These are phyloP conservation scores for Globisporangium echinulatum DNA, from an alignment of 352 stramenopile species.

Conservation along the genomic window DNA sequence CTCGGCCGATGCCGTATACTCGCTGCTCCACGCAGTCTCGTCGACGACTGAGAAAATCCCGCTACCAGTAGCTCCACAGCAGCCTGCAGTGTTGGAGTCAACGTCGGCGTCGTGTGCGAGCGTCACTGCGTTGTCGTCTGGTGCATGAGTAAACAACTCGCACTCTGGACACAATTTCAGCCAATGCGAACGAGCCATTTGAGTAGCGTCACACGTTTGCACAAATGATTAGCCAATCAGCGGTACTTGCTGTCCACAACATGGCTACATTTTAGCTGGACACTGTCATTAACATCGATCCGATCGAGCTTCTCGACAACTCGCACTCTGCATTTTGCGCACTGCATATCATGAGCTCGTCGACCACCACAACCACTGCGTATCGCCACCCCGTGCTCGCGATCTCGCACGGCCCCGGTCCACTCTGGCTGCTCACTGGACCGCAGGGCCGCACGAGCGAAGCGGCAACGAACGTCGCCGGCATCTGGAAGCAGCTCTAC, in stretches of 20 bases:
- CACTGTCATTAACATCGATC: too few species aligned
- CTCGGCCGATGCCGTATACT: conserved; percentile 38
- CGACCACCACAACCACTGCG: not conserved
- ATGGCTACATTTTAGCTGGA: too few species aligned
- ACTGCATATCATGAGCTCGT: conserved; percentile 5
- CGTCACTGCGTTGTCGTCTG: too few species aligned
- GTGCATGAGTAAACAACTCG: too few species aligned
- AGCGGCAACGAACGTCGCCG: conserved; percentile 29
- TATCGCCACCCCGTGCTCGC: conserved; percentile 35
- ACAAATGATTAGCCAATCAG: too few species aligned
- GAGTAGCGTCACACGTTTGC: too few species aligned
- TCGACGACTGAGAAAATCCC: conserved; percentile 39
- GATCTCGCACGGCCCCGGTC: conserved; percentile 55
- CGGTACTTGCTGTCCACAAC: too few species aligned
- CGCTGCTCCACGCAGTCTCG: conserved; percentile 18
- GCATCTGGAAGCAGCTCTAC: conserved; percentile 47
- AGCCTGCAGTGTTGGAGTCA: not conserved
- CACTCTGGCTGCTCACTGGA: conserved; percentile 55
- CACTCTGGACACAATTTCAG: too few species aligned
- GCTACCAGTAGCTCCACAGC: conserved; percentile 4
- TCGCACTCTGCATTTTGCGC: too few species aligned
- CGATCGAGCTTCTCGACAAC: too few species aligned
- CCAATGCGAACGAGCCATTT: too few species aligned
- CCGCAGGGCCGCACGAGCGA: conserved; percentile 26
- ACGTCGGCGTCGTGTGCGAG: too few species aligned